Conservation (phyloP, 345 rosid genomes). For the Boechera divaricarpa region DNA sequence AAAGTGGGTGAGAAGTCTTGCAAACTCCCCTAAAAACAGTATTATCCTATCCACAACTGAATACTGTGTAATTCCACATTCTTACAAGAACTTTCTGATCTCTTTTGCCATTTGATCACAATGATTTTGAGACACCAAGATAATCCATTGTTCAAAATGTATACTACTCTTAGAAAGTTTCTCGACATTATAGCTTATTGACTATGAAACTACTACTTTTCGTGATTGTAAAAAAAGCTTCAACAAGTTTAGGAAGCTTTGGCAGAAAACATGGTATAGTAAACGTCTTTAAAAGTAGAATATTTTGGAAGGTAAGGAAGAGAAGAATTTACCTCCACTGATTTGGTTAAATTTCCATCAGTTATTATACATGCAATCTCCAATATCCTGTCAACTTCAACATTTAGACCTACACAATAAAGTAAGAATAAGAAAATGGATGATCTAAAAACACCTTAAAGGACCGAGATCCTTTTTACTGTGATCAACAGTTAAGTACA, state of each 20-base stretch:
- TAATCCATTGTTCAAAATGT: background rate
- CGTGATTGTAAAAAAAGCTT: background rate
- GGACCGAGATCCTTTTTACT: background rate
- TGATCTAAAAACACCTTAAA: background rate
- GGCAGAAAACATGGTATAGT: background rate
- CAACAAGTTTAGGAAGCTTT: no score
- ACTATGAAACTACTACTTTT: background rate
- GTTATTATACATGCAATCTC: slow-evolving; percentile 97
- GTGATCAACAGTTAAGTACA: background rate
- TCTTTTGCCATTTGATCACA: background rate
- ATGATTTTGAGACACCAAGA: background rate
- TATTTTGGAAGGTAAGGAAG: background rate
- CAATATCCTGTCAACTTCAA: slow-evolving; percentile 81
- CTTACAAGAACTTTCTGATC: background rate
- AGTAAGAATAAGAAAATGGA: slow-evolving; percentile 27
- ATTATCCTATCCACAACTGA: background rate
- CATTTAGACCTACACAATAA: slow-evolving; percentile 66
- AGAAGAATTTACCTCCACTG: slow-evolving; percentile 67
- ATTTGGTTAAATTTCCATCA: slow-evolving; percentile 71
- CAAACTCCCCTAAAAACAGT: background rate
- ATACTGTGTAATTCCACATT: background rate
- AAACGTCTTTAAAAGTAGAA: background rate
- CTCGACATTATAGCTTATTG: background rate
- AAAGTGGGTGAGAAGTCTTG: background rate
- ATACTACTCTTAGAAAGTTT: background rate